These are phyloP conservation scores for Quillaja saponaria DNA, from an alignment of 306 rosid species.

Conservation along the genomic window DNA sequence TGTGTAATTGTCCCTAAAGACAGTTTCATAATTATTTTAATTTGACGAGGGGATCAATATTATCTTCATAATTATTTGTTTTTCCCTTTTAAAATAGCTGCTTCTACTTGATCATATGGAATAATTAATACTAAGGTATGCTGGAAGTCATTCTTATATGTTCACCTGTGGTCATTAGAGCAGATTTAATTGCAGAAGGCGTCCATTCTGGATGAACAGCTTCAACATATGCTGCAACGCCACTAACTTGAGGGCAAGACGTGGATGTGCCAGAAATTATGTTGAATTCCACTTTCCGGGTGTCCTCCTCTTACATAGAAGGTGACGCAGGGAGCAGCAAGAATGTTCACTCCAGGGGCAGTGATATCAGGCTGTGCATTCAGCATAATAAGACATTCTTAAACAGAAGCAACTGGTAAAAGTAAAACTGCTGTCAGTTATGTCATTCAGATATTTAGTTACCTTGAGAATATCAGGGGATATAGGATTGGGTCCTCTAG, in stretches of 20 bases:
- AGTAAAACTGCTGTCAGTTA: neutral
- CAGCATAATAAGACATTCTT: neutral
- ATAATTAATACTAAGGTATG: no score
- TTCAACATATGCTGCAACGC: conserved; percentile 16
- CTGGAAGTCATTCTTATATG: no score
- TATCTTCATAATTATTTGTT: no score
- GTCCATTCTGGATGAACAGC: conserved; percentile 36
- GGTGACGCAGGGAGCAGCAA: conserved; percentile 27
- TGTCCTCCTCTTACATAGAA: neutral
- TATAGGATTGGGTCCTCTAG: conserved; percentile 36
- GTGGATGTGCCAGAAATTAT: conserved; percentile 43
- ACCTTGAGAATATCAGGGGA: conserved; percentile 41
- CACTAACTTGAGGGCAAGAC: conserved; percentile 29
- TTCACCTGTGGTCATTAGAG: conserved; percentile 41
- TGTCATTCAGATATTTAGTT: neutral
- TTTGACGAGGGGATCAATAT: no score
- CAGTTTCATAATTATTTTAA: no score
- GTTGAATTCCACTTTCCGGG: conserved; percentile 2
- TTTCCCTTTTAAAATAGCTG: no score
- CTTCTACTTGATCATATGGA: no score
- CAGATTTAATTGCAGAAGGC: conserved; percentile 29
- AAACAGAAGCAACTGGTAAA: neutral
- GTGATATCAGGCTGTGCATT: conserved; percentile 46
- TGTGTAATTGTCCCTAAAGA: no score
- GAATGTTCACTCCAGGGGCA: conserved; percentile 41